These are phyloP conservation scores for Fusarium sp. DNA, from an alignment of 2,329 filamentous ascomycete genomes.

Conservation along the genomic window DNA sequence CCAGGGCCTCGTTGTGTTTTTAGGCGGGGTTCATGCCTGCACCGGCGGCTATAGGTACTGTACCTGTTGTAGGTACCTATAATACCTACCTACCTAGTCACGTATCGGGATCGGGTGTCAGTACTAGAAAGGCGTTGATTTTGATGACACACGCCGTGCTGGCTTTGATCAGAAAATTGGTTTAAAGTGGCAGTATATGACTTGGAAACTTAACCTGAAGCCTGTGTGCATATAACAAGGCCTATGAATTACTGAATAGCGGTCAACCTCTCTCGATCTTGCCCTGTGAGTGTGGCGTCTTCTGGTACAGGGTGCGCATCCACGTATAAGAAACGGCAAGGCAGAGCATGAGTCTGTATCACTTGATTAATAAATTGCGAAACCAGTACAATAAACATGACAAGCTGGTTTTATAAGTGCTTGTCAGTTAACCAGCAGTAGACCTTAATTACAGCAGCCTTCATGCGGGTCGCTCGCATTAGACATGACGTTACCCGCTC, in stretches of 20 bases:
- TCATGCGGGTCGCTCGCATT: not conserved
- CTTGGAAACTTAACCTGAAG: not conserved
- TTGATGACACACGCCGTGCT: not conserved
- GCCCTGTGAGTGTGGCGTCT: not conserved
- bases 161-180: not conserved
- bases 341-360: not conserved
- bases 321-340: not conserved
- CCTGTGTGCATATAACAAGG: not conserved
- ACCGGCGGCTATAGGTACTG: not conserved
- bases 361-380: not conserved
- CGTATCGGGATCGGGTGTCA: slow-evolving; percentile 6
- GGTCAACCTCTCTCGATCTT: not conserved
- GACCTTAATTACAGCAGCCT: not conserved
- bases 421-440: not conserved
- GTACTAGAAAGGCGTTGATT: not conserved
- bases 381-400: not conserved
- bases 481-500: slow-evolving; percentile 6
- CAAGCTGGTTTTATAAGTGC: not conserved
- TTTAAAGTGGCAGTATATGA: not conserved
- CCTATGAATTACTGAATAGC: not conserved
- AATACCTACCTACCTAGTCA: not conserved
- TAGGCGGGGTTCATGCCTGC: slow-evolving; percentile 27
- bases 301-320: not conserved
- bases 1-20: slow-evolving; percentile 13
- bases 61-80: not conserved